Evolutionary conservation across 345 rosid species (phyloP).

Genomic region (Aquilaria malaccensis): DNA sequence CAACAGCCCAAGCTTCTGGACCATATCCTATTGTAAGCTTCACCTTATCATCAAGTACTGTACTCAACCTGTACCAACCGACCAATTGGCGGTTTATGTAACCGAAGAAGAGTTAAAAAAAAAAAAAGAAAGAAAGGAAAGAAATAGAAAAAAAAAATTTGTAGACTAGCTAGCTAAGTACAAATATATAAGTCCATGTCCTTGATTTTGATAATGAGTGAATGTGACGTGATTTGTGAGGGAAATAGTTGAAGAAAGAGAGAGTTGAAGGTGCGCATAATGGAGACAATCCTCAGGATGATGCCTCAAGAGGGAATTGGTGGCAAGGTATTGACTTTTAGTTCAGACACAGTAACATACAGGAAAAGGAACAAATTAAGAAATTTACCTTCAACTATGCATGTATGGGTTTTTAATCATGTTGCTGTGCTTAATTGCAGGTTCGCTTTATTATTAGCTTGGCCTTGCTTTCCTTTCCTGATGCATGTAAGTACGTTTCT

Average conservation of each 20-base stretch:
- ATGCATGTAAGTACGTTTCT: conserved; percentile 9
- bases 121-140: conserved; percentile 5
- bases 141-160: not conserved
- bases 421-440: conserved; percentile 30
- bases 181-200: not conserved
- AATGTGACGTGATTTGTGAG: not conserved
- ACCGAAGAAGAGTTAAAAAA: not conserved
- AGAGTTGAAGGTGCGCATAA: conserved; percentile 47
- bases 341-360: conserved; percentile 1
- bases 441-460: conserved; percentile 74
- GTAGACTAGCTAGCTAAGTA: not conserved
- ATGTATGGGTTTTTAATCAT: conserved; percentile 2
- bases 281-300: conserved; percentile 36
- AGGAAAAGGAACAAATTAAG: not conserved
- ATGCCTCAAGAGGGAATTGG: conserved; percentile 89
- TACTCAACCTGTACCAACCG: too few relatives aligned
- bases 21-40: conserved; percentile 49
- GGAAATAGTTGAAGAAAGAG: conserved; percentile 48
- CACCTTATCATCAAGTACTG: not conserved
- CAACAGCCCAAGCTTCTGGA: conserved; percentile 25
- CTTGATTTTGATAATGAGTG: not conserved
- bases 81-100: too few relatives aligned
- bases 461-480: conserved; percentile 16
- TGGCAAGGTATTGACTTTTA: conserved; percentile 61
- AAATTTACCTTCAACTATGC: not conserved